These are phyloP conservation scores for Leccinum disarticulatum DNA, from an alignment of 768 basidiomycete species.

Conservation along the genomic window DNA sequence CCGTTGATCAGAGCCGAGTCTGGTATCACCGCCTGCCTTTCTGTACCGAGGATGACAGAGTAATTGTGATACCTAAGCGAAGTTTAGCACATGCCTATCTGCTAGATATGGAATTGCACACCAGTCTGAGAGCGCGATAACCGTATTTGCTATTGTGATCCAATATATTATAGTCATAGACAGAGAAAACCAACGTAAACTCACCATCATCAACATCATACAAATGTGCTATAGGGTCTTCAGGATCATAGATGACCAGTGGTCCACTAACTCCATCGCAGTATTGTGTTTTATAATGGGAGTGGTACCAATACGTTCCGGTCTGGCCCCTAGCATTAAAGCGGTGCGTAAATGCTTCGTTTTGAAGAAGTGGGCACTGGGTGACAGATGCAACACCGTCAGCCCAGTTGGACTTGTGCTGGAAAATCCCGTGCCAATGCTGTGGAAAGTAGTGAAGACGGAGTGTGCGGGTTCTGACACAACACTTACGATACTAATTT, in stretches of 20 bases:
- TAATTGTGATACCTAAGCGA: constrained; percentile 37
- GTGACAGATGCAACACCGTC: constrained; percentile 41
- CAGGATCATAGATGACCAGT: constrained; percentile 46
- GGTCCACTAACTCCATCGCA: constrained; percentile 45
- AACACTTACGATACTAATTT: neutral
- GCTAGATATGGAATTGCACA: neutral
- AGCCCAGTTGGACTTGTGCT: constrained; percentile 28
- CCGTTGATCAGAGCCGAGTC: constrained; percentile 56
- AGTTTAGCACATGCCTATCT: constrained; percentile 9
- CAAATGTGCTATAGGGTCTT: constrained; percentile 38
- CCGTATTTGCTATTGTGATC: constrained; percentile 32
- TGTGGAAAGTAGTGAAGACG: constrained; percentile 7
- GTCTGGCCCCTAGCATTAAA: constrained; percentile 34
- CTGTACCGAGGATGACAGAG: constrained; percentile 17
- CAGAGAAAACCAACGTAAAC: neutral
- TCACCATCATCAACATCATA: constrained; percentile 50
- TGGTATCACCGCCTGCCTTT: constrained; percentile 6
- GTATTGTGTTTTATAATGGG: constrained; percentile 37
- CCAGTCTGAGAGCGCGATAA: constrained; percentile 55
- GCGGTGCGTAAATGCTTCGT: constrained; percentile 36
- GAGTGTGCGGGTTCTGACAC: neutral
- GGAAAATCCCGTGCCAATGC: neutral
- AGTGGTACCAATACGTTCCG: constrained; percentile 52
- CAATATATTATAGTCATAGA: neutral
- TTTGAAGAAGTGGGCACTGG: constrained; percentile 42